Evolutionary conservation across 78 protist genomes (phyloP).

Genomic region (Dictyostelium intermedium): DNA sequence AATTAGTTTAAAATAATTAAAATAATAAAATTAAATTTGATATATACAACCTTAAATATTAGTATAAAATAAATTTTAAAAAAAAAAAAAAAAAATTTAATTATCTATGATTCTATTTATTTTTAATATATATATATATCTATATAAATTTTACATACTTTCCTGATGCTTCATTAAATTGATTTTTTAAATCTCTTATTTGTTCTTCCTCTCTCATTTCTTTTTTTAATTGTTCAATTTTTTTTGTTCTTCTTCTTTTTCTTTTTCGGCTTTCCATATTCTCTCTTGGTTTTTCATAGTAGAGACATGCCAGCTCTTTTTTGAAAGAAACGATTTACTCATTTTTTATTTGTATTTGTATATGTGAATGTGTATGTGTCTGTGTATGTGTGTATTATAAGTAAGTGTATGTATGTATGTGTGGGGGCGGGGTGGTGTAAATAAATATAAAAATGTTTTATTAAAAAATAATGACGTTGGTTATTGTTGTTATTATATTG

Average conservation of each 20-base stretch:
- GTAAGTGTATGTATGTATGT: too few relatives aligned
- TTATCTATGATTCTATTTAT: not conserved
- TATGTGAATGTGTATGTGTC: not conserved
- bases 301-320: constrained; percentile 76
- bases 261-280: constrained; percentile 74
- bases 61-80: not conserved
- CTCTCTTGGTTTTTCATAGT: constrained; percentile 55
- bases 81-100: not conserved
- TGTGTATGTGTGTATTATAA: too few relatives aligned
- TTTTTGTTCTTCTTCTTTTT: constrained; percentile 58
- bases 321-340: constrained; percentile 46
- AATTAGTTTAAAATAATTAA: too few relatives aligned
- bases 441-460: too few relatives aligned
- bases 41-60: too few relatives aligned
- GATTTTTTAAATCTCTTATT: constrained; percentile 24
- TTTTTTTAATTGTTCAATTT: constrained; percentile 50
- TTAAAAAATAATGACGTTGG: too few relatives aligned
- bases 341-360: not conserved
- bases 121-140: too few relatives aligned
- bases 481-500: too few relatives aligned
- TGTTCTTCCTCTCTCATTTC: constrained; percentile 75
- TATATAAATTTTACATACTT: not conserved
- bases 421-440: too few relatives aligned
- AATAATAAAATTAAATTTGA: too few relatives aligned
- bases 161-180: not conserved